Evolutionary conservation across 768 basidiomycete species (phyloP), one percentile per base, ranked within the genome.

Genomic region (Ramaria sp.): DNA sequence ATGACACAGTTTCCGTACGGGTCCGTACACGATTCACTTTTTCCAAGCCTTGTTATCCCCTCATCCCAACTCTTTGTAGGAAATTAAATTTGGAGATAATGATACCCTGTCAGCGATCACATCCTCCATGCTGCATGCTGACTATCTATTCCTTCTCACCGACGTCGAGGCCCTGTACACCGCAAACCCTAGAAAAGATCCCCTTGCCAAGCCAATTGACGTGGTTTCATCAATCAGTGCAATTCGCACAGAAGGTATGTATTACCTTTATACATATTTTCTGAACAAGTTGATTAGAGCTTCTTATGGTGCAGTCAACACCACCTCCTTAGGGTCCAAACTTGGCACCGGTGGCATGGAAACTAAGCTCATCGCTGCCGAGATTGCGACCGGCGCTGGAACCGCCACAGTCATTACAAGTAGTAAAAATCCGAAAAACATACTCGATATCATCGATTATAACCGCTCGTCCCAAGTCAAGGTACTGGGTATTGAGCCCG

Each of bases 81-180:
- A 99, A 85, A 98, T 99, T 58, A 95, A 93, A 88, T 99, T 99
- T 61, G 96, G 96, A 47, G 96, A 98, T 71, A 98, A 98, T 66
- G 96, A 99, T 66, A 97, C 95, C 0, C 73, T 99, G 16, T 97
- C 95, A 38, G 96, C 96, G 18, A 94, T 99, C 57, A 94, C 96
- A 0, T 85, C 93, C 3, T 89, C 90, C 6, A 98, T 99, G 88
- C 85, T 98, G 24, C 90, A 95, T 59, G 96, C 96, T 16, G 95
- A 98, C 67, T 99, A 93, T 66, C 81, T 98, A 10, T 97, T 98
- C 67, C 77, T 99, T 2, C 72, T 98, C 36, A 99, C 96, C 1
- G 96, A 99, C 61, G 96, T 99, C 4, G 93, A 97, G 57, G 90
- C 91, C 3, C 67, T 99, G 57, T 99, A 97, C 66, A 95, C 92